These are phyloP conservation scores for Coniosporium apollinis DNA, from an alignment of 495 filamentous ascomycete species.

Conservation along the genomic window DNA sequence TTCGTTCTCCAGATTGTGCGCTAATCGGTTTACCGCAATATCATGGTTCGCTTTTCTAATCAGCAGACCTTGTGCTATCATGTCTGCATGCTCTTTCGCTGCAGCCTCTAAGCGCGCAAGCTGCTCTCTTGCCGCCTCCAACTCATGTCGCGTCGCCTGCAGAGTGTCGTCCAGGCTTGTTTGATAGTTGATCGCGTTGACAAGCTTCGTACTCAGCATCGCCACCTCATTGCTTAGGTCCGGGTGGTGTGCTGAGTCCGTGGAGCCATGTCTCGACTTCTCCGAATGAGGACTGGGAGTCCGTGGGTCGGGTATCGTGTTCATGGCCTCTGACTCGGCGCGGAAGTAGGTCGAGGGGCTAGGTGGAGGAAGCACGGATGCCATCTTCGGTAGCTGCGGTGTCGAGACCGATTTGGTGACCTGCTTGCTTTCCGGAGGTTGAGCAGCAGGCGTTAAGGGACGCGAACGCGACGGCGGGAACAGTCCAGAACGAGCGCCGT, in stretches of 20 bases:
- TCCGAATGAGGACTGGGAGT: conserved; percentile 1
- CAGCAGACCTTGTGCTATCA: conserved; percentile 54
- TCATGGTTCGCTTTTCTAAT: conserved; percentile 52
- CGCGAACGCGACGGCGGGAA: not conserved
- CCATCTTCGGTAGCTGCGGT: conserved; percentile 2
- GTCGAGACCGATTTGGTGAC: not conserved
- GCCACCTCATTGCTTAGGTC: conserved; percentile 81
- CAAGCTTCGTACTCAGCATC: conserved; percentile 80
- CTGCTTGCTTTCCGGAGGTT: not conserved
- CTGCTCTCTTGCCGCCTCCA: conserved; percentile 55
- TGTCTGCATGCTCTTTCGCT: conserved; percentile 50
- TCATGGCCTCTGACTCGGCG: conserved; percentile 1
- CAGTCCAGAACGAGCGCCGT: not conserved
- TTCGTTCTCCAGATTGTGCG: conserved; percentile 48
- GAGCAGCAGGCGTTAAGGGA: not conserved
- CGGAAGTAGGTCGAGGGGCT: conserved; percentile 2
- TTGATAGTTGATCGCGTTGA: conserved; percentile 95
- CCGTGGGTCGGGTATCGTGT: conserved; percentile 5
- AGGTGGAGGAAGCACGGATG: conserved; percentile 1
- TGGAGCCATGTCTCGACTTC: not conserved
- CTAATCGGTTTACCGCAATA: conserved; percentile 51
- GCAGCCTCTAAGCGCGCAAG: conserved; percentile 51
- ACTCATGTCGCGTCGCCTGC: conserved; percentile 61
- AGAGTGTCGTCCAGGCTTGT: conserved; percentile 82
- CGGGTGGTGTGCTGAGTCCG: conserved; percentile 35